A percentile compares a stretch with the other conserved stretches of the same genome.
Evolutionary conservation across 495 filamentous ascomycete genomes (phyloP).

Genomic region (Xylaria nigripes): DNA sequence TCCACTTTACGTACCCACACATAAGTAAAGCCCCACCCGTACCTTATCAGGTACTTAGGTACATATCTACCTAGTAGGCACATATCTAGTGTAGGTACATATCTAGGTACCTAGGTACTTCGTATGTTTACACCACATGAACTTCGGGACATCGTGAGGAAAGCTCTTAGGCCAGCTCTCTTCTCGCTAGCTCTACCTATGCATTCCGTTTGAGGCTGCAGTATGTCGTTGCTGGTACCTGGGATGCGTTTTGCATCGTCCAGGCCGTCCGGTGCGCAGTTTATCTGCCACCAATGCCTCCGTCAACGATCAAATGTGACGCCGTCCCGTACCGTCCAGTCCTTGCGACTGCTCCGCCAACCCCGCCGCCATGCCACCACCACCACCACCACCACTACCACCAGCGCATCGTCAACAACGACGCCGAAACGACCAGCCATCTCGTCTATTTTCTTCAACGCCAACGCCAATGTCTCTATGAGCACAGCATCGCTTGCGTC

Average conservation of each 20-base stretch:
- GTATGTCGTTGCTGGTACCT: slow-evolving; percentile 43
- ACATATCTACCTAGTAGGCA: too few relatives aligned
- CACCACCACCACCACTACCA: not conserved
- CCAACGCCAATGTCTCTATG: slow-evolving; percentile 10
- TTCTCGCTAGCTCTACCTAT: too few relatives aligned
- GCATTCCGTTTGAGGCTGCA: slow-evolving; percentile 2
- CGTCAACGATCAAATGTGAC: slow-evolving; percentile 25
- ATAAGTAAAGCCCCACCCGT: too few relatives aligned
- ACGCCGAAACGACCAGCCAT: not conserved
- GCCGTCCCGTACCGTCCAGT: slow-evolving; percentile 26
- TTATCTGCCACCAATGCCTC: slow-evolving; percentile 59
- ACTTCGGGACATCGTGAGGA: too few relatives aligned
- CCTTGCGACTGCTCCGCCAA: slow-evolving; percentile 9
- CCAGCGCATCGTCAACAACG: not conserved
- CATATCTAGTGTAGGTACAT: too few relatives aligned
- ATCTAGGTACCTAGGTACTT: too few relatives aligned
- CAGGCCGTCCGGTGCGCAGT: slow-evolving; percentile 47
- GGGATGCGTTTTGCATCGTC: slow-evolving; percentile 45
- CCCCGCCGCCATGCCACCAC: slow-evolving; percentile 3
- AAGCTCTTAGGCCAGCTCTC: too few relatives aligned
- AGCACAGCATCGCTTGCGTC: slow-evolving; percentile 14
- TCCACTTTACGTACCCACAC: too few relatives aligned
- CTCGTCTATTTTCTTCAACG: slow-evolving; percentile 31
- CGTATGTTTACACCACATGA: too few relatives aligned
- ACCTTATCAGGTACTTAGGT: too few relatives aligned